Evolutionary conservation across 176 grass and related monocot genomes (phyloP).

Genomic region (Oropetium thomaeum): DNA sequence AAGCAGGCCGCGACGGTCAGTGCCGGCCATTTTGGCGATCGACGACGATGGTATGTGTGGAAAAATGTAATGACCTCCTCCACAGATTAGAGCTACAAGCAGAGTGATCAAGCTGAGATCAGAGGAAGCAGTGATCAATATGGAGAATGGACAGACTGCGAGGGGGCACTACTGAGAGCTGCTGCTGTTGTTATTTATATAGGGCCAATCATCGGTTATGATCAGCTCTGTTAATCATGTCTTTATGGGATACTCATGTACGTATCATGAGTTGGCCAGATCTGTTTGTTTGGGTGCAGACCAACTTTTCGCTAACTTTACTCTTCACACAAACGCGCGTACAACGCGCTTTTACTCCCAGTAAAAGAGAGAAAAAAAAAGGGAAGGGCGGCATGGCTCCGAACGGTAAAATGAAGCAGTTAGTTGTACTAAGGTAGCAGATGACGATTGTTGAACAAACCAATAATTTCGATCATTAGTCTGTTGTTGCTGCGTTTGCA

Average conservation of each 20-base stretch:
- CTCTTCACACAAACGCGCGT: neutral
- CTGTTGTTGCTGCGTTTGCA: neutral
- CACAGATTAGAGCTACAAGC: neutral
- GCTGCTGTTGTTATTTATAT: slow-evolving; percentile 13
- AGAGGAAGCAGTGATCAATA: neutral
- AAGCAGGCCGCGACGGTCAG: slow-evolving; percentile 5
- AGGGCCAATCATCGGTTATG: neutral
- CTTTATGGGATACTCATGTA: neutral
- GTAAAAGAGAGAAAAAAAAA: neutral
- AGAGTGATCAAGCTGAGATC: no score
- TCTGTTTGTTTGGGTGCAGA: neutral
- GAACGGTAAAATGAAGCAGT: neutral
- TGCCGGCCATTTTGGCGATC: slow-evolving; percentile 48
- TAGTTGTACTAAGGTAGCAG: neutral
- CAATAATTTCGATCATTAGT: neutral
- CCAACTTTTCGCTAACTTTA: neutral
- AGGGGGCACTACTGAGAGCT: neutral
- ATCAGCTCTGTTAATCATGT: neutral
- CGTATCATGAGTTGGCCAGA: neutral
- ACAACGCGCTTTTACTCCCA: neutral
- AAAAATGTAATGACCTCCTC: neutral
- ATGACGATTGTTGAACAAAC: slow-evolving; percentile 15
- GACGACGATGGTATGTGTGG: no score
- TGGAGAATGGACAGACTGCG: neutral
- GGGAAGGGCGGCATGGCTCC: no score